Evolutionary conservation across 2,329 filamentous ascomycete species (phyloP), one percentile per base, ranked within the genome.

Genomic region (Lasiodiplodia sp.): DNA sequence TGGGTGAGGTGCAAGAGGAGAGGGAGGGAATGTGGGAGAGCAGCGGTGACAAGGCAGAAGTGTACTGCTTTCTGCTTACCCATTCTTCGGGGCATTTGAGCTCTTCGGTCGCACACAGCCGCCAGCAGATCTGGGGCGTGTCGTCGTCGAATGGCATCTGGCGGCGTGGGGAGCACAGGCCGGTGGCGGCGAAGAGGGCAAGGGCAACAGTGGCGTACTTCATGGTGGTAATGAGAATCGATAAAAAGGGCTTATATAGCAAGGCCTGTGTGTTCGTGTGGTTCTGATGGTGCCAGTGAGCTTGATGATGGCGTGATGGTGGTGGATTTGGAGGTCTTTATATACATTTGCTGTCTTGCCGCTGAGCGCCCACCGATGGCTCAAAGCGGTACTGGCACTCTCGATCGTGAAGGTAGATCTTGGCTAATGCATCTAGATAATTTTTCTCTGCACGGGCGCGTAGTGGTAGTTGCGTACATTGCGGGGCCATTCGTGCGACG

Each of bases 141-240:
- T 49, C 40, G 37, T 62, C 57, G 23, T 49, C 38, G 21, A 57
- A 25, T 3, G 31, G 53, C 53, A 57, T 57, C 57, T 62, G 38
- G 38, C 25, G 40, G 38, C 18, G 25, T 11, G 57, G 57, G 18
- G 57, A 62, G 57, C 57, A 62, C 6, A 62, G 12, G 57, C 57
- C 57, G 37, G 31, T 21, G 23, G 21, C 57, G 38, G 38, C 57
- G 14, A 62, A 62, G 3, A 62, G 57, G 38, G 57, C 38, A 18
- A 62, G 21, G 25, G 57, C 57, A 18, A 62, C 14, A 3, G 57
- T 49, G 25, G 57, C 38, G 57, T 62, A 62, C 37, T 62, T 62
- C 57, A 62, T 62, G 8, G 14, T 49, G 40, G 31, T 28, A 25
- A 1, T n/a, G n/a, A 34, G 28, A 34, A 28, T 4, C 4, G 14